Evolutionary conservation across 768 basidiomycete species (phyloP), one percentile per base, ranked within the genome.

Genomic region (Boletellus sp.): DNA sequence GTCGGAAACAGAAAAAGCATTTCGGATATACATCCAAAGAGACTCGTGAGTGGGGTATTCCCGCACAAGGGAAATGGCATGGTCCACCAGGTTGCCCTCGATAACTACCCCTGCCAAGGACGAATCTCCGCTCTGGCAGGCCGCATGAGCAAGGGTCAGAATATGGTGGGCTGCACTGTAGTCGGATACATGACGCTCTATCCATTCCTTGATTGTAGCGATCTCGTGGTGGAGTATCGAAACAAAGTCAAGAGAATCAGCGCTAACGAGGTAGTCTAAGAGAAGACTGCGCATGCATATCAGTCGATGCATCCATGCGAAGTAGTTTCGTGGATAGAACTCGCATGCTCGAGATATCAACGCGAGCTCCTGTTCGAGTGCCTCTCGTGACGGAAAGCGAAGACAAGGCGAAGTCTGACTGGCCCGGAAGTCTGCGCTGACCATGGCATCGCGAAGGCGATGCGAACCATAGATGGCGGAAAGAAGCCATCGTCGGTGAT

Each of bases 261-360:
- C 35, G 13, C 57, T 65, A 40, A 47, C 47, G 53, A 48, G 60
- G 47, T 60, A 48, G 56, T 40, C 26, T 13, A 36, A 40, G 43
- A 60, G 47, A 53, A 64, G 33, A 69, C 59, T 32, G 68, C 57
- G 52, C 76, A 79, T 61, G 47, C 81, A 70, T 36, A 75, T 76
- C 41, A 72, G 71, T 60, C 84, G 80, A 56, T 88, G 83, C 1
- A 72, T 62, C 87, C 87, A 88, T 4, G 83, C 84, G 63, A 84
- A 79, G 60, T 88, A 89, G 59, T 88, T 89, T 13, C 87, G 79
- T 9, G 82, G 81, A 59, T 87, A 85, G 6, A 73, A 64, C 56
- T 80, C 78, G 65, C 81, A 82, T 26, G 84, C 79, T 32, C 65
- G 64, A 34, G 73, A 64, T 13, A 75, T 67, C 42, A 81, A 56